Evolutionary conservation across 495 filamentous ascomycete genomes (phyloP).

Genomic region (Cetradonia linearis): DNA sequence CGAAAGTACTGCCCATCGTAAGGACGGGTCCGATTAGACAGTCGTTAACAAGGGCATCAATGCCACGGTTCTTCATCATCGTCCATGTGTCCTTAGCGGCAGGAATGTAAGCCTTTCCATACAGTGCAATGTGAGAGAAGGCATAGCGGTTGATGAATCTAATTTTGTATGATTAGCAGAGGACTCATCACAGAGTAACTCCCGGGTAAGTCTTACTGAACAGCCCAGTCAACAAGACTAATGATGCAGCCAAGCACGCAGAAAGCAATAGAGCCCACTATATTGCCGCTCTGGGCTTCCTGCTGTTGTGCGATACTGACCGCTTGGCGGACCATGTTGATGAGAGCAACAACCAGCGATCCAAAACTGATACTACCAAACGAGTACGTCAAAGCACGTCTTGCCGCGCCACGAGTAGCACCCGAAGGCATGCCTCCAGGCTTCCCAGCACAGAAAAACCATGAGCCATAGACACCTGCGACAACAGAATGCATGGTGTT

Average conservation of each 20-base stretch:
- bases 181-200: background rate
- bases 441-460: slow-evolving; percentile 73
- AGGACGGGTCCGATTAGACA: slow-evolving; percentile 84
- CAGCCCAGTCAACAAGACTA: slow-evolving; percentile 69
- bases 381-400: slow-evolving; percentile 65
- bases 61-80: slow-evolving; percentile 84
- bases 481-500: slow-evolving; percentile 84
- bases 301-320: slow-evolving; percentile 61
- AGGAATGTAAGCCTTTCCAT: slow-evolving; percentile 75
- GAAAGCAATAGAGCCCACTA: slow-evolving; percentile 53
- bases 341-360: slow-evolving; percentile 74
- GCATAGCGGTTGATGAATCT: slow-evolving; percentile 60
- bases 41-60: slow-evolving; percentile 83
- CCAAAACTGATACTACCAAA: slow-evolving; percentile 86
- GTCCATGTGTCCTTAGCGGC: slow-evolving; percentile 82
- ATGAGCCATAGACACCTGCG: slow-evolving; percentile 79
- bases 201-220: slow-evolving; percentile 50
- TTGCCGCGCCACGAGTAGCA: slow-evolving; percentile 55
- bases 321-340: slow-evolving; percentile 70
- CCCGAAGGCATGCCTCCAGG: slow-evolving; percentile 54
- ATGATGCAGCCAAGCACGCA: slow-evolving; percentile 70
- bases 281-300: slow-evolving; percentile 55
- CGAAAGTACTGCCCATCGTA: slow-evolving; percentile 74
- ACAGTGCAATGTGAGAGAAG: slow-evolving; percentile 84
- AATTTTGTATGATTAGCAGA: background rate